phyloP scores from a whole-genome alignment of 2,329 filamentous ascomycete genomes.

The Aspergillus terreus region DNA sequence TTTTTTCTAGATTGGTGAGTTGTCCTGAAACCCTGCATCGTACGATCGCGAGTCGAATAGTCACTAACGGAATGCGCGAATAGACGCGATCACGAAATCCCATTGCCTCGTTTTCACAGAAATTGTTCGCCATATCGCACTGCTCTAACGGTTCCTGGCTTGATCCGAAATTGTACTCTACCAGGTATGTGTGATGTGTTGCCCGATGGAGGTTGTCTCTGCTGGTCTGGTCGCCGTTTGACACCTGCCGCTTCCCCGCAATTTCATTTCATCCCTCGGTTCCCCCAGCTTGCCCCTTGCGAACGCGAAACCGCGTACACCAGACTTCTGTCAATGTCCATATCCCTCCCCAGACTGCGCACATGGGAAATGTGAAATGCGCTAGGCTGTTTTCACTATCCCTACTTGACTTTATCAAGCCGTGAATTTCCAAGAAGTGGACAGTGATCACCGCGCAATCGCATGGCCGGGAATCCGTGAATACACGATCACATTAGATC shows the following conservation, averaged over 20 bases:
- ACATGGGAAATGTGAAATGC: background rate
- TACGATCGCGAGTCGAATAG: constrained; percentile 2
- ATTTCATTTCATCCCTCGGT: constrained; percentile 1
- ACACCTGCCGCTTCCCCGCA: constrained; percentile 5
- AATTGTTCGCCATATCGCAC: constrained; percentile 11
- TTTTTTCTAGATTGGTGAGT: constrained; percentile 32
- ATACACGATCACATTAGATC: no score
- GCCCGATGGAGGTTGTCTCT: background rate
- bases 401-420: background rate
- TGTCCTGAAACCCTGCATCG: background rate
- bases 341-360: no score
- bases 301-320: background rate
- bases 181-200: constrained; percentile 14
- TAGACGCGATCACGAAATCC: constrained; percentile 29
- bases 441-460: no score
- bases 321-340: background rate
- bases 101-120: constrained; percentile 14
- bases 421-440: no score
- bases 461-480: no score
- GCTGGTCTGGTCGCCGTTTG: background rate
- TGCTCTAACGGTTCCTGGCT: constrained; percentile 11
- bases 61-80: constrained; percentile 10
- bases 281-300: background rate
- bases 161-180: constrained; percentile 13
- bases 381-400: background rate